phyloP scores from a whole-genome alignment of 2,329 filamentous ascomycete genomes.

The Sclerotinia nivalis region DNA sequence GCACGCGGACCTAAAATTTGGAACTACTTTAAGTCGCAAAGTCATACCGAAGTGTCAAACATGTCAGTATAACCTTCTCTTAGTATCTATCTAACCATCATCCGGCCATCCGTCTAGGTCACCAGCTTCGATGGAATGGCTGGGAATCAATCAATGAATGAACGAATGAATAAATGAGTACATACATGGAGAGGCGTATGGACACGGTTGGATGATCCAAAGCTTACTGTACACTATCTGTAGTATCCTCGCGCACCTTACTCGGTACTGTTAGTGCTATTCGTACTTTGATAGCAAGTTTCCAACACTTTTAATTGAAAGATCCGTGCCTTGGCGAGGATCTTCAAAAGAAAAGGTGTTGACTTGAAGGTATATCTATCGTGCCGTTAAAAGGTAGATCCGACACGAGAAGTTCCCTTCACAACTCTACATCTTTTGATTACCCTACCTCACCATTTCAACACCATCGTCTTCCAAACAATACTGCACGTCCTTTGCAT shows the following conservation, averaged over 20 bases:
- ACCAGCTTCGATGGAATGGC: neutral
- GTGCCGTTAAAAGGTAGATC: constrained; percentile 9
- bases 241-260: constrained; percentile 1
- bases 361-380: constrained; percentile 22
- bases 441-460: neutral
- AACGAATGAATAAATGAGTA: neutral
- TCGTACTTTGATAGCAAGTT: constrained; percentile 8
- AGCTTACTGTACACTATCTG: constrained; percentile 16
- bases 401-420: neutral
- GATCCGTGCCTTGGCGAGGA: constrained; percentile 14
- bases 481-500: neutral
- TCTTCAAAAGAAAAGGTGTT: constrained; percentile 13
- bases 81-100: neutral
- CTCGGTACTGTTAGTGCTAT: neutral
- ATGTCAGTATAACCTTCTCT: constrained; percentile 13
- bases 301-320: constrained; percentile 1
- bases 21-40: neutral
- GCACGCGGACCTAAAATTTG: neutral
- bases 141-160: neutral
- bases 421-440: neutral
- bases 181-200: neutral
- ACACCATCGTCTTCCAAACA: neutral
- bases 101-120: neutral
- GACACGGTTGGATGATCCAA: constrained; percentile 9
- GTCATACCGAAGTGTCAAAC: constrained; percentile 14